Conservation (phyloP, 2,329 filamentous ascomycete genomes). For the Penicillium sp. region DNA sequence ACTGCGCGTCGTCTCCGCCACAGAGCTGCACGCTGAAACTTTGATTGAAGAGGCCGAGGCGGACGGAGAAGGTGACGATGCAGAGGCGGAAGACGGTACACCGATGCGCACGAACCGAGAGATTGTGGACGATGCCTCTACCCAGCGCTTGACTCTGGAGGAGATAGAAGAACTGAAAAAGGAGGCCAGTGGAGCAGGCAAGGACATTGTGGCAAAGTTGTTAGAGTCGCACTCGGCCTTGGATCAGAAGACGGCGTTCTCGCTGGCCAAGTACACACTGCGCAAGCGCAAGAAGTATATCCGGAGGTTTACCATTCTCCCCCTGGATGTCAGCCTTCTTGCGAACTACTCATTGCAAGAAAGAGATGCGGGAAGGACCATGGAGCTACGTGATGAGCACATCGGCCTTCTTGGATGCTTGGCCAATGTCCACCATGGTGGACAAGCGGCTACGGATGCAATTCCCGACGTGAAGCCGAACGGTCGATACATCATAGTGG, state of each 20-base stretch:
- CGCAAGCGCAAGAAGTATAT: slow-evolving; percentile 93
- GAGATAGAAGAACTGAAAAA: slow-evolving; percentile 69
- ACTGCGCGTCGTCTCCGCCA: slow-evolving; percentile 71
- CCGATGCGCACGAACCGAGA: slow-evolving; percentile 59
- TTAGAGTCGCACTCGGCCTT: slow-evolving; percentile 82
- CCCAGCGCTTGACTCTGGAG: slow-evolving; percentile 69
- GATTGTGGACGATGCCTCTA: slow-evolving; percentile 57
- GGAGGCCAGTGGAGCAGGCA: slow-evolving; percentile 70
- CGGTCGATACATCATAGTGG: slow-evolving; percentile 73
- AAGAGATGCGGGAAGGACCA: slow-evolving; percentile 70
- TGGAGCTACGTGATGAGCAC: slow-evolving; percentile 82
- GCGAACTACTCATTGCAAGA: slow-evolving; percentile 73
- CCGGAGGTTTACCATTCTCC: slow-evolving; percentile 76
- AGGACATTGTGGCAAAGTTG: slow-evolving; percentile 88
- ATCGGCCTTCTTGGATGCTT: slow-evolving; percentile 78
- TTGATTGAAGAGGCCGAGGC: slow-evolving; percentile 51
- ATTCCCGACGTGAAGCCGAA: slow-evolving; percentile 35
- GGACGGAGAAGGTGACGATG: slow-evolving; percentile 36
- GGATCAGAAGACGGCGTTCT: slow-evolving; percentile 91
- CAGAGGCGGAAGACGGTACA: slow-evolving; percentile 35
- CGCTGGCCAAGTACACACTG: slow-evolving; percentile 90
- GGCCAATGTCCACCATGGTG: slow-evolving; percentile 79
- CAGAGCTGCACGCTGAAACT: slow-evolving; percentile 75
- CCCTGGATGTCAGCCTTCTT: slow-evolving; percentile 71
- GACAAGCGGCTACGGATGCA: slow-evolving; percentile 28